Base-by-base conservation (phyloP, 192 early-diverging fungal species). In the Coemansia sp. region DNA sequence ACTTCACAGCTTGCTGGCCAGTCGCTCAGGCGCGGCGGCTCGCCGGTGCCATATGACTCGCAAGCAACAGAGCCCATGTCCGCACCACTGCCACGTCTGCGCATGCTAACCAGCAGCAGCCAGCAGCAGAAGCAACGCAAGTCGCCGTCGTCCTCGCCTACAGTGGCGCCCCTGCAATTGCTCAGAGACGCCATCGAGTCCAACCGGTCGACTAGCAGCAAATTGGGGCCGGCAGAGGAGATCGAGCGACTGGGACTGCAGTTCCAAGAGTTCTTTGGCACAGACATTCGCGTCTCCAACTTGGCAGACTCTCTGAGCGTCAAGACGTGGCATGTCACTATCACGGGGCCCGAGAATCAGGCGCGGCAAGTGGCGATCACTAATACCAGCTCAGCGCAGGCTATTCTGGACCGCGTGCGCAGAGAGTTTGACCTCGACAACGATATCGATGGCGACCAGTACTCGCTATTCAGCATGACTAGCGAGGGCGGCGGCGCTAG, bases 391-490 rank as follows among this genome's bases (percentile, higher is more conserved):
- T 91, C 92, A 31, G 91, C 92, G 1, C 66, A 68, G 25, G 76
- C 84, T 24, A 90, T 98, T 19, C 83, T 94, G 65, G 77, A 85
- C 42, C 85, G 83, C 38, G 88, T 97, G 4, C 74, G 94, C 42
- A 85, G 86, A 64, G 94, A 95, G 57, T 97, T 97, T 77, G 89
- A 92, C 38, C 87, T 97, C 41, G 73, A 83, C 49, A 86, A 84
- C 29, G 88, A 89, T n/a, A 79, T 77, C 56, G 79, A 82, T 37
- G 62, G 69, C 37, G 89, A 89, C 63, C 88, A 86, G 62, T 94
- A 91, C 63, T 89, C 86, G 58, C 85, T 94, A 31, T 94, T 92
- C 68, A 87, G 87, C 45, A 87, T 88, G 25, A 86, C 89, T 0
- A 87, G 89, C 62, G 87, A 89, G n/a, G 86, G 86, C 36, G 90